Conservation (phyloP, 192 early-diverging fungal species). For the Phycomyces nitens region DNA sequence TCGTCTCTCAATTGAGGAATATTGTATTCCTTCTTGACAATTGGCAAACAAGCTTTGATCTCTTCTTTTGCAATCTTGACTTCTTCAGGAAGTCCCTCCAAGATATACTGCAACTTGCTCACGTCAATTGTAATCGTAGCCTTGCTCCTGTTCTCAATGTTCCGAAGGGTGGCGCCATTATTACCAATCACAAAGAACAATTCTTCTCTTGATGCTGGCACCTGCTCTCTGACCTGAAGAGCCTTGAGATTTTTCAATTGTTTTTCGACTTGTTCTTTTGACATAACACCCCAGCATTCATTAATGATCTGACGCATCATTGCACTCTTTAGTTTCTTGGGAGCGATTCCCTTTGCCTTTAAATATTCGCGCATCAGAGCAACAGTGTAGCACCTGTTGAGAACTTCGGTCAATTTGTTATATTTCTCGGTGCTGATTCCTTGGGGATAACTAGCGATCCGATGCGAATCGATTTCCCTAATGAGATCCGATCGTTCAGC, state of each 20-base stretch:
- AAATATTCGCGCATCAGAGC: conserved; percentile 8
- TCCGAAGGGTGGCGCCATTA: conserved; percentile 6
- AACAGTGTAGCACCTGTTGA: conserved; percentile 1
- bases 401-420: background rate
- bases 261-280: background rate
- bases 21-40: background rate
- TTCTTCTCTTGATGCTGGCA: conserved; percentile 5
- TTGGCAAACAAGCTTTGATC: background rate
- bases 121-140: conserved; percentile 11
- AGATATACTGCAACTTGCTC: background rate
- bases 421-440: background rate
- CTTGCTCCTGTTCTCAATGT: conserved; percentile 1
- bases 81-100: background rate
- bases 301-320: background rate
- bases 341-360: background rate
- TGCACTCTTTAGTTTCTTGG: background rate
- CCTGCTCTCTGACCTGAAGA: background rate
- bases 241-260: background rate
- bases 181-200: conserved; percentile 18
- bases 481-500: background rate
- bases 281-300: conserved; percentile 4
- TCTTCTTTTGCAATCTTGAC: conserved; percentile 5
- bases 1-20: background rate
- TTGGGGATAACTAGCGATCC: background rate
- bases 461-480: background rate